Evolutionary conservation across 495 filamentous ascomycete genomes (phyloP), one percentile per base, ranked within the genome.

Genomic region (Penicillium turbatum): DNA sequence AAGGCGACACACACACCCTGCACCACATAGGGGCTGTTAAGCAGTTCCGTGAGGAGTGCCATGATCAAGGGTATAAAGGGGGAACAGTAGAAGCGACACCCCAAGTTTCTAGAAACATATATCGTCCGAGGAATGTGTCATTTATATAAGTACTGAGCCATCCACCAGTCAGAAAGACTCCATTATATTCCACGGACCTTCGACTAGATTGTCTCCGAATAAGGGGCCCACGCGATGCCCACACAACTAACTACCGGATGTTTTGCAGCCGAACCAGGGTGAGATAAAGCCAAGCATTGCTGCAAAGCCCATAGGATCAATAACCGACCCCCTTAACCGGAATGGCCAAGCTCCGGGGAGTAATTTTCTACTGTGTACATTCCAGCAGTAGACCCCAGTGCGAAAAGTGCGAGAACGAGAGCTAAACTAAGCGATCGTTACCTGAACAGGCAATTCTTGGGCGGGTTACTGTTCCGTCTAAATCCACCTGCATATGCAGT

Each of bases 21-120:
- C 29, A 59, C 34, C 6, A 66, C 19, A 52, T 68, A 56, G 13
- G 60, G 58, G 36, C 29, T 61, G n/a, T 68, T 46, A 15, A 71
- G 31, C 15, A 67, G 19, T 44, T 64, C 58, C 4, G 43, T 17
- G 17, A 71, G 36, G 12, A 70, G 12, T 29, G 61, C 61, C 65
- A 72, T 72, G 4, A 17, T 47, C 19, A 34, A 17, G 31, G 6
- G 26, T 21, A 51, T 31, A 1, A 17, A 19, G 37, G 27, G 9
- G 13, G 7, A n/a, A 9, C 10, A 35, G 40, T 11, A 21, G 11
- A 38, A 31, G 2, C 4, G 29, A 36, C 24, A 19, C 6, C 34
- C 16, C 16, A 16, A 16, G 2, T 38, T 39, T n/a, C 11, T 24
- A 15, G 2, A 39, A 15, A 16, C 6, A 12, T 9, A 27, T 11